Percentiles rank a stretch among this genome's conserved stretches.
Conservation (phyloP, 1,139 yeast genomes). For the Pichia sp. region DNA sequence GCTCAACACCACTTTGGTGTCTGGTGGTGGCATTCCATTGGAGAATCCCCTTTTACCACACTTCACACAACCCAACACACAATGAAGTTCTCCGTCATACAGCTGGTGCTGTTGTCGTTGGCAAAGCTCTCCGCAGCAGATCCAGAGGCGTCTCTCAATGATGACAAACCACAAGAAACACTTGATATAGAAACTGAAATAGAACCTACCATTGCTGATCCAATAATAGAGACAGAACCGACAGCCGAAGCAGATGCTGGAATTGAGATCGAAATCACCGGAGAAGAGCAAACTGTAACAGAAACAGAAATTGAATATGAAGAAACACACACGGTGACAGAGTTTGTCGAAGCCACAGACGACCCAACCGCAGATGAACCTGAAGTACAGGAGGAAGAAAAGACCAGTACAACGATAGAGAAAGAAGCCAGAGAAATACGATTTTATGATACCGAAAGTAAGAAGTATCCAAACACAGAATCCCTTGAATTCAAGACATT, state of each 20-base stretch:
- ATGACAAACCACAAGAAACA: too few species aligned
- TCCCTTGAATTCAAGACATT: slow-evolving; percentile 61
- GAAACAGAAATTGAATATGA: background rate
- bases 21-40: too few species aligned
- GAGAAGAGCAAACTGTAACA: background rate
- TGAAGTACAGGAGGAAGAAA: background rate
- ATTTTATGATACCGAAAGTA: slow-evolving; percentile 5
- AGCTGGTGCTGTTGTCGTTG: background rate
- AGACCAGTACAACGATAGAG: background rate
- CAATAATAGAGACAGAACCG: background rate
- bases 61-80: too few species aligned
- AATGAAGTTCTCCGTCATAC: too few species aligned
- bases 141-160: too few species aligned
- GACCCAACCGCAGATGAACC: too few species aligned
- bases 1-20: too few species aligned
- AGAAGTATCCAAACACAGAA: slow-evolving; percentile 54
- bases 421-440: slow-evolving; percentile 2
- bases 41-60: too few species aligned
- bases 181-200: background rate
- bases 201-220: background rate
- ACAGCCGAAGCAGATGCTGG: too few species aligned
- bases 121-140: background rate
- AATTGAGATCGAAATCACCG: too few species aligned
- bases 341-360: background rate
- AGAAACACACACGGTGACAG: background rate